Conservation (phyloP, 306 rosid species). For the Morella rubra region DNA sequence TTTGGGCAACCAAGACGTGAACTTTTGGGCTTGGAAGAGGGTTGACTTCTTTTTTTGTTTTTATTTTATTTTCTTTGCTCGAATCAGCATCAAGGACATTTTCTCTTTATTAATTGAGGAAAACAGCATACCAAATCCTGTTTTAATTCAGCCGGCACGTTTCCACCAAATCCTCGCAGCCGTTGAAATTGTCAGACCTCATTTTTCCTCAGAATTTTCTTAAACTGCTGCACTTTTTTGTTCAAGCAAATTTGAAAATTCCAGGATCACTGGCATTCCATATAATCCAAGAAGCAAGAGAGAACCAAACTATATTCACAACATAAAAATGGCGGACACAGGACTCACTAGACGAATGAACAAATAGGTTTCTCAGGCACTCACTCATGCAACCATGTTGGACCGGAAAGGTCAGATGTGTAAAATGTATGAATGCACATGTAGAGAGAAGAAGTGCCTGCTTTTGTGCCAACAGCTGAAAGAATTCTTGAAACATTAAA, state of each 20-base stretch:
- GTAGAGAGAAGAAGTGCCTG: not conserved
- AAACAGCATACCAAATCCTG: not conserved
- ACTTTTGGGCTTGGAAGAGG: no score
- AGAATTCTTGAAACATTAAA: conserved; percentile 38
- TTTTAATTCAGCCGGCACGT: not conserved
- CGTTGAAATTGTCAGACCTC: no score
- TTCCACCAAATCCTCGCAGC: not conserved
- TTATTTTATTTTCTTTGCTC: no score
- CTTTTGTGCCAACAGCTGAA: not conserved
- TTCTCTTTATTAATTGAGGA: no score
- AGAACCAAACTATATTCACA: not conserved
- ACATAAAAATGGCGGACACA: not conserved
- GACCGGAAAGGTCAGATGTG: not conserved
- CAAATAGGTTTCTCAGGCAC: not conserved
- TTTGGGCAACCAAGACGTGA: not conserved
- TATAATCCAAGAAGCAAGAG: not conserved
- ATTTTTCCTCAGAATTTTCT: no score
- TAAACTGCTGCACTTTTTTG: no score
- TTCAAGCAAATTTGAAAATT: no score
- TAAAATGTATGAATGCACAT: not conserved
- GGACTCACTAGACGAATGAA: not conserved
- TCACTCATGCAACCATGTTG: not conserved
- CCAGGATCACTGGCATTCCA: no score
- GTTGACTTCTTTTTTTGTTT: no score
- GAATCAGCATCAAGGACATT: no score